Conservation (phyloP, 352 stramenopile genomes). For the Globisporangium uncinulatum region DNA sequence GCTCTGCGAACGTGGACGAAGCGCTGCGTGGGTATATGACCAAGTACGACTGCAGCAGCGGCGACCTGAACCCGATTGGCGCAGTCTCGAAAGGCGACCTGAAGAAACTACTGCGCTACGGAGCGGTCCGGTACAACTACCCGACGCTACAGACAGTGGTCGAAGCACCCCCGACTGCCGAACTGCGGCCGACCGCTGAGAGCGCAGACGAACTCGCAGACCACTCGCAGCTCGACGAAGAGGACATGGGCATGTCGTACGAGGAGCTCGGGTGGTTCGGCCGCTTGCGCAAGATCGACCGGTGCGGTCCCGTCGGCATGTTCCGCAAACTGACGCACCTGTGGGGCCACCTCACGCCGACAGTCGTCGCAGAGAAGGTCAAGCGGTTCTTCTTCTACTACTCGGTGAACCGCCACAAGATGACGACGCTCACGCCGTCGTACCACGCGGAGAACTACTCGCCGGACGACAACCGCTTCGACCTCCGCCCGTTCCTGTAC, state of each 20-base stretch:
- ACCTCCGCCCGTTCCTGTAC: slow-evolving; percentile 97
- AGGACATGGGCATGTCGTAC: slow-evolving; percentile 3
- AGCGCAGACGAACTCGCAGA: slow-evolving; percentile 92
- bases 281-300: slow-evolving; percentile 92
- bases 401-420: slow-evolving; percentile 97
- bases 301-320: slow-evolving; percentile 94
- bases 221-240: slow-evolving; percentile 3
- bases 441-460: slow-evolving; percentile 99
- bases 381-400: slow-evolving; percentile 99
- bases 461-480: slow-evolving; percentile 99
- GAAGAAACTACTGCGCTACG: slow-evolving; percentile 95
- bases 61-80: slow-evolving; percentile 98
- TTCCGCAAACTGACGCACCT: slow-evolving; percentile 82
- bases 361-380: slow-evolving; percentile 76
- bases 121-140: slow-evolving; percentile 89
- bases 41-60: slow-evolving; percentile 99
- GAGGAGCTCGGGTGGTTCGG: slow-evolving; percentile 96
- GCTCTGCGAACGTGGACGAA: slow-evolving; percentile 98
- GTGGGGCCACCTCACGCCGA: slow-evolving; percentile 87
- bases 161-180: slow-evolving; percentile 92
- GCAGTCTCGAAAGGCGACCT: slow-evolving; percentile 95
- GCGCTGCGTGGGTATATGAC: slow-evolving; percentile 98
- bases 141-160: slow-evolving; percentile 90
- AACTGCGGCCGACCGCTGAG: slow-evolving; percentile 91
- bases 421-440: slow-evolving; percentile 97